Conservation (phyloP, 2,329 filamentous ascomycete genomes). For the Metarhizium anisopliae region DNA sequence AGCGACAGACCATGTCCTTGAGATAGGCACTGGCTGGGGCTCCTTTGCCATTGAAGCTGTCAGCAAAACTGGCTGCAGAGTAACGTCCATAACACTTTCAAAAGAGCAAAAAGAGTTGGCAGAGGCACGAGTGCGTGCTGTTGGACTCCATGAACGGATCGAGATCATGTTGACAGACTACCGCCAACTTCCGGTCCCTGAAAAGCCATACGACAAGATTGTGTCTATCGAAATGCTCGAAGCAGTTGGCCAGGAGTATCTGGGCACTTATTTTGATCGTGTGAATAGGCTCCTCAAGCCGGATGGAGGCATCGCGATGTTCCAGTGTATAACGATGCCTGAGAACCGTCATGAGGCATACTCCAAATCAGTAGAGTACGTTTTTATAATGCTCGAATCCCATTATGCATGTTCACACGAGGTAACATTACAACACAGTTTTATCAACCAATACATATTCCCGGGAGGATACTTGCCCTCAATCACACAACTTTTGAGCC, state of each 20-base stretch:
- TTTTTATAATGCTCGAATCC: slow-evolving; percentile 1
- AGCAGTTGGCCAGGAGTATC: slow-evolving; percentile 59
- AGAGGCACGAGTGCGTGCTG: slow-evolving; percentile 52
- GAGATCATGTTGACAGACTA: slow-evolving; percentile 63
- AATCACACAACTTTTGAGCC: slow-evolving; percentile 44
- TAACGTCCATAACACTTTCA: slow-evolving; percentile 61
- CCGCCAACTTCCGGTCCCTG: slow-evolving; percentile 46
- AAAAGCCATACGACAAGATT: slow-evolving; percentile 56
- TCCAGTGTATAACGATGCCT: slow-evolving; percentile 73
- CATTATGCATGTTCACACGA: not conserved
- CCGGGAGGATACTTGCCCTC: slow-evolving; percentile 64
- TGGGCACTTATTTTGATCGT: slow-evolving; percentile 58
- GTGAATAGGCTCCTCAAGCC: slow-evolving; percentile 56
- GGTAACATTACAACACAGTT: slow-evolving; percentile 28
- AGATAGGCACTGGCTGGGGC: slow-evolving; percentile 71
- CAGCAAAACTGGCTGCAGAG: slow-evolving; percentile 53
- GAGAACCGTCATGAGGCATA: slow-evolving; percentile 59
- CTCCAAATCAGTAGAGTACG: slow-evolving; percentile 53
- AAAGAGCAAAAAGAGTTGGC: slow-evolving; percentile 61
- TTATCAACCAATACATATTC: slow-evolving; percentile 71
- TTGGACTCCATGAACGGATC: slow-evolving; percentile 51
- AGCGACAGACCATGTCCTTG: slow-evolving; percentile 57
- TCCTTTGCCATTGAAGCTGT: slow-evolving; percentile 65
- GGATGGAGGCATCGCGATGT: slow-evolving; percentile 57
- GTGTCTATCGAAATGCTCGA: slow-evolving; percentile 74